A percentile compares a stretch with the other conserved stretches of the same genome.
phyloP scores from a whole-genome alignment of 768 basidiomycete species.

The Phylloporus sp. region DNA sequence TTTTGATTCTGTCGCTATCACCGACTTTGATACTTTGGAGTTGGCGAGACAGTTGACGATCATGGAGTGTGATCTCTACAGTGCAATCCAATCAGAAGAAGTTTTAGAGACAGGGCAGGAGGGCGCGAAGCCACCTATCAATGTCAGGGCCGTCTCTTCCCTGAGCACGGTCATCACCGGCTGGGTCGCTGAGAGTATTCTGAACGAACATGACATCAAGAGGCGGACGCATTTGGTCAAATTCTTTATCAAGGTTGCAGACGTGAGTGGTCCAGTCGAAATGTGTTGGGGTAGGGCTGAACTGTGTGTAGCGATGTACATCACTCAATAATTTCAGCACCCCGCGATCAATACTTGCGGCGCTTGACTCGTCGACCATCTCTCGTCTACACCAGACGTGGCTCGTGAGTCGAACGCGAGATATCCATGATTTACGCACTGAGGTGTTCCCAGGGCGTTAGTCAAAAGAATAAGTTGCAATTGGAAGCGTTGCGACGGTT shows the following conservation, averaged over 20 bases:
- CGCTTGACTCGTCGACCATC: conserved; percentile 94
- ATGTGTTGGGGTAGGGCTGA: conserved; percentile 8
- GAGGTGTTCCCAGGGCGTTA: conserved; percentile 56
- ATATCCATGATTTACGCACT: neutral
- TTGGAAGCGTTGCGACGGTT: conserved; percentile 79
- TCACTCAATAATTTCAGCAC: conserved; percentile 87
- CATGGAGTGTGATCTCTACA: conserved; percentile 88
- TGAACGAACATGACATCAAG: conserved; percentile 87
- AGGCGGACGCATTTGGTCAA: conserved; percentile 75
- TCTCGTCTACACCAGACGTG: conserved; percentile 90
- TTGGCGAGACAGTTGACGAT: conserved; percentile 91
- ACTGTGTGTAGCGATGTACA: conserved; percentile 66
- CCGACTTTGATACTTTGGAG: conserved; percentile 93
- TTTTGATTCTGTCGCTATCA: conserved; percentile 60
- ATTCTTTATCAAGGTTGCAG: conserved; percentile 91
- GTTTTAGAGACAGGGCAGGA: conserved; percentile 81
- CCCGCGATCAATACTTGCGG: conserved; percentile 87
- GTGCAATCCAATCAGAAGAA: conserved; percentile 83
- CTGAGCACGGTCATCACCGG: conserved; percentile 92
- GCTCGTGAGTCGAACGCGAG: conserved; percentile 56
- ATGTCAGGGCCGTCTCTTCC: conserved; percentile 80
- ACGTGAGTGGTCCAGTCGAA: conserved; percentile 50
- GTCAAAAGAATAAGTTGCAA: conserved; percentile 78
- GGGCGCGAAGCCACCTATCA: conserved; percentile 55
- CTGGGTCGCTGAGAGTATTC: conserved; percentile 92